Evolutionary conservation across 2,329 filamentous ascomycete species (phyloP).

Genomic region (Lanzia echinophila): DNA sequence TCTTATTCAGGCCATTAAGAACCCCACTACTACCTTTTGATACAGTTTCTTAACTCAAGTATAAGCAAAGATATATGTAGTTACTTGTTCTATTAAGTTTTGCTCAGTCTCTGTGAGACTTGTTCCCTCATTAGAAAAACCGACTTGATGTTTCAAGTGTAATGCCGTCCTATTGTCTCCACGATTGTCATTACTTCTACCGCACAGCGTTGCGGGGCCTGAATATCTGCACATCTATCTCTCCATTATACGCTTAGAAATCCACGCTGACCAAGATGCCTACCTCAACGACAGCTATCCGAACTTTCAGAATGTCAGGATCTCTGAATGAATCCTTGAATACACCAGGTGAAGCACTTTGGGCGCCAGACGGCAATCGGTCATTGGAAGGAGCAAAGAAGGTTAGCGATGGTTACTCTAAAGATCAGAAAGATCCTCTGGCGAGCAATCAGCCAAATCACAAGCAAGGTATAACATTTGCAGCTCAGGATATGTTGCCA

Average conservation of each 20-base stretch:
- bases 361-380: constrained; percentile 26
- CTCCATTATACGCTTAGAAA: constrained; percentile 61
- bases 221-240: constrained; percentile 73
- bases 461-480: constrained; percentile 72
- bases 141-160: constrained; percentile 12
- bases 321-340: constrained; percentile 66
- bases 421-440: constrained; percentile 41
- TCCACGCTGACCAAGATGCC: constrained; percentile 49
- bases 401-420: constrained; percentile 39
- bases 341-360: constrained; percentile 25
- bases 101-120: background rate
- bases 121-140: background rate
- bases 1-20: constrained; percentile 20
- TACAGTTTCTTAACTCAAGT: constrained; percentile 14
- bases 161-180: constrained; percentile 75
- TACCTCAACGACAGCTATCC: constrained; percentile 56
- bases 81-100: background rate
- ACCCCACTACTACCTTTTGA: constrained; percentile 15
- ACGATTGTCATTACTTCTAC: constrained; percentile 92
- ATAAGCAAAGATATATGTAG: constrained; percentile 20
- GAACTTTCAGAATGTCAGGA: constrained; percentile 64
- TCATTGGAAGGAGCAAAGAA: constrained; percentile 48
- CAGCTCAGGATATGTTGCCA: constrained; percentile 78
- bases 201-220: constrained; percentile 81
- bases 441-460: constrained; percentile 41